Conservation (phyloP, 179 eudicot species). For the Patellifolia procumbens region DNA sequence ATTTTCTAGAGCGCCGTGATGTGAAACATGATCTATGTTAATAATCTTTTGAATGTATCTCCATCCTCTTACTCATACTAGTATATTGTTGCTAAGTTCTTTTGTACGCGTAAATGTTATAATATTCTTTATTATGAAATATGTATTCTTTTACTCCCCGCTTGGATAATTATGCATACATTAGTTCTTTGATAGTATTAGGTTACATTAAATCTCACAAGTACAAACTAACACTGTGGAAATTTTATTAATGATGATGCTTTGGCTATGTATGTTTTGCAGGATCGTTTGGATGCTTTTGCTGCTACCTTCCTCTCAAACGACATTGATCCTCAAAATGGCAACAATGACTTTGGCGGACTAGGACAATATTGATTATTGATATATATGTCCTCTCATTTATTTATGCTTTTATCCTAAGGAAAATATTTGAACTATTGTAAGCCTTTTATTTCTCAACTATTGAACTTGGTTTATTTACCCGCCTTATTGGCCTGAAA, state of each 20-base stretch:
- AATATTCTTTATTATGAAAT: too few relatives aligned
- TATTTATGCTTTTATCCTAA: not conserved
- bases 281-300: conserved; percentile 17
- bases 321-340: conserved; percentile 1
- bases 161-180: too few relatives aligned
- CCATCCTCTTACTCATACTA: too few relatives aligned
- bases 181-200: too few relatives aligned
- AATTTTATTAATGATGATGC: not conserved
- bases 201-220: too few relatives aligned
- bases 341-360: not conserved
- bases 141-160: too few relatives aligned
- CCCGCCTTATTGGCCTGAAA: not conserved
- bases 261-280: not conserved
- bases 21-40: too few relatives aligned
- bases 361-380: not conserved
- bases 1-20: too few relatives aligned
- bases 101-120: too few relatives aligned
- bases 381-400: not conserved
- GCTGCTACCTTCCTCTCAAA: not conserved
- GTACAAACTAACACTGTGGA: not conserved
- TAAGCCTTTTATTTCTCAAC: not conserved
- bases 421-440: not conserved
- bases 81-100: too few relatives aligned
- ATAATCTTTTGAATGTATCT: too few relatives aligned
- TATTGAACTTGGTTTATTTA: not conserved